phyloP scores from a whole-genome alignment of 2,329 filamentous ascomycete species.

The Claviceps pusilla region DNA sequence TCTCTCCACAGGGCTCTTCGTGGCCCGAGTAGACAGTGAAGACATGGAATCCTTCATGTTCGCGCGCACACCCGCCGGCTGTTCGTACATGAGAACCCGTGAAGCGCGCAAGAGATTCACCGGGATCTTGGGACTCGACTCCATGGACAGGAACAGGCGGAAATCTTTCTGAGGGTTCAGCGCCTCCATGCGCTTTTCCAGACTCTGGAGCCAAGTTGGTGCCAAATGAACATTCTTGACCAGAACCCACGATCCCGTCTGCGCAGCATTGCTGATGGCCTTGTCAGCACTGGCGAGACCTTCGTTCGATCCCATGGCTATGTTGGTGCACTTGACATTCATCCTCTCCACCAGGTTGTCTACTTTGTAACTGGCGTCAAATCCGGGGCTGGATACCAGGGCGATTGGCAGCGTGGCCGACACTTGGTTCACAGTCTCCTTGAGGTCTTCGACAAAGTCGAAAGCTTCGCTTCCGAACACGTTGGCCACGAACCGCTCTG shows the following conservation, averaged over 20 bases:
- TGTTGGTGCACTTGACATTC: slow-evolving; percentile 76
- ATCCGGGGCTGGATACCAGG: slow-evolving; percentile 85
- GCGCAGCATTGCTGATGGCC: slow-evolving; percentile 81
- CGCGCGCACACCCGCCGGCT: slow-evolving; percentile 86
- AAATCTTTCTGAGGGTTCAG: slow-evolving; percentile 90
- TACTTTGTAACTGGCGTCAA: slow-evolving; percentile 98
- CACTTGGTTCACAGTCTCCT: slow-evolving; percentile 71
- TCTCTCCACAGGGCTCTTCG: slow-evolving; percentile 79
- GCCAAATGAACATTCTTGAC: slow-evolving; percentile 98
- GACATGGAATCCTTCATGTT: slow-evolving; percentile 98
- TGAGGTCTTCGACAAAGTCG: slow-evolving; percentile 72
- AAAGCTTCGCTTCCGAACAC: slow-evolving; percentile 77
- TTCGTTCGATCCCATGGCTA: slow-evolving; percentile 98
- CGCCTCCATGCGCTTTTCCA: slow-evolving; percentile 91
- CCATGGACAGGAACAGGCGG: slow-evolving; percentile 94
- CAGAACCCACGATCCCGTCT: slow-evolving; percentile 86
- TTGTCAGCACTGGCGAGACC: slow-evolving; percentile 85
- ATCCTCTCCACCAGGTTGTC: slow-evolving; percentile 81
- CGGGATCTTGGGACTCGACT: slow-evolving; percentile 89
- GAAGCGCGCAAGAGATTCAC: slow-evolving; percentile 90
- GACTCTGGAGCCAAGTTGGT: slow-evolving; percentile 87
- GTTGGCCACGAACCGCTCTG: slow-evolving; percentile 73
- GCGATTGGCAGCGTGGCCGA: slow-evolving; percentile 74
- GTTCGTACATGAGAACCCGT: slow-evolving; percentile 92
- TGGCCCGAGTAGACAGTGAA: slow-evolving; percentile 59